phyloP scores from a whole-genome alignment of 2,329 filamentous ascomycete genomes.

The Mariannaea elegans region DNA sequence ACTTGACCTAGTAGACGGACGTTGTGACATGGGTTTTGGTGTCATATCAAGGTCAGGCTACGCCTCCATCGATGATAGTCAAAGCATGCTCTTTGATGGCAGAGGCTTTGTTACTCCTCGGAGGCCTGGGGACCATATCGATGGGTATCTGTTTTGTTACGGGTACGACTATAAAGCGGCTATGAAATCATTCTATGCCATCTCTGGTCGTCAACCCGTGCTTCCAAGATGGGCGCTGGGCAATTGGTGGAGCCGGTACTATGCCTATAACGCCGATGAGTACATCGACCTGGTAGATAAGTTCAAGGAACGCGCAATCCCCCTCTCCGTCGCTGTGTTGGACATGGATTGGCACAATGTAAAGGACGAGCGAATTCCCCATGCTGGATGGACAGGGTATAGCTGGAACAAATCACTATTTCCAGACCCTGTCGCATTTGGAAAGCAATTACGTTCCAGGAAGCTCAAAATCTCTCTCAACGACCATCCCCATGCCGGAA shows the following conservation, averaged over 20 bases:
- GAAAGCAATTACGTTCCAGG: constrained; percentile 59
- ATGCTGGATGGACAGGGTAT: constrained; percentile 60
- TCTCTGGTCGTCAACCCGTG: constrained; percentile 65
- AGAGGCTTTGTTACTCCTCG: constrained; percentile 63
- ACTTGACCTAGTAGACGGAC: constrained; percentile 62
- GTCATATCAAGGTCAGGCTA: constrained; percentile 61
- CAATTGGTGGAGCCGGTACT: constrained; percentile 74
- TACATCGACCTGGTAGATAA: constrained; percentile 66
- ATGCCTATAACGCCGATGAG: constrained; percentile 63
- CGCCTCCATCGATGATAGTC: constrained; percentile 62
- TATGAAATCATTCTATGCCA: constrained; percentile 61
- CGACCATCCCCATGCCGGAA: constrained; percentile 67
- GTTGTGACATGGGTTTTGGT: constrained; percentile 58
- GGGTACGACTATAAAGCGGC: constrained; percentile 65
- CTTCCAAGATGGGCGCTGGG: constrained; percentile 67
- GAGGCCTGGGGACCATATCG: constrained; percentile 56
- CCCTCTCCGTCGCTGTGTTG: constrained; percentile 66
- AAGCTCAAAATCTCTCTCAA: constrained; percentile 66
- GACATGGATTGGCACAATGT: constrained; percentile 73
- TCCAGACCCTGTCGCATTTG: constrained; percentile 63
- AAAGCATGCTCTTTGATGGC: constrained; percentile 64
- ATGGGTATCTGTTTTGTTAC: constrained; percentile 69
- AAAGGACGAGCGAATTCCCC: not conserved
- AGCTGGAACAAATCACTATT: constrained; percentile 64
- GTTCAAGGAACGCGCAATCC: constrained; percentile 60